Evolutionary conservation across 257 asterid species (phyloP), one percentile per base, ranked within the genome.

Genomic region (Sherardia arvensis): DNA sequence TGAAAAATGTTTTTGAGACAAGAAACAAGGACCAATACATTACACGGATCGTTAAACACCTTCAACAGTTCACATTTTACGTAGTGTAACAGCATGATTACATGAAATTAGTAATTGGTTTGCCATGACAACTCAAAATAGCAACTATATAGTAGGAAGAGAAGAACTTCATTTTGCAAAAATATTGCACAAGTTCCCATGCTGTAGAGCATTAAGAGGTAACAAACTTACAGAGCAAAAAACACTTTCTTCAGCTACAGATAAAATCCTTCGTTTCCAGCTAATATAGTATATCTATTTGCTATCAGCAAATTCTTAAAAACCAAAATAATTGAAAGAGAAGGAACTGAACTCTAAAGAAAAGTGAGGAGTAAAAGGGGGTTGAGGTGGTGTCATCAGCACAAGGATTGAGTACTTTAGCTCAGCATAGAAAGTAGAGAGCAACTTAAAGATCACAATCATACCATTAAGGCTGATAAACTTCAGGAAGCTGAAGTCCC

Each of bases 401-500:
- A 38, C 2, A 36, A 4, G 47, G 47, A 38, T 11, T 12, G 18
- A 38, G 12, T 43, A 43, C 51, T 15, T 38, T 9, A 10, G 3
- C 8, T 5, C 47, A 4, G 51, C n/a, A 43, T 43, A 43, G 17
- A 17, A 4, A 15, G 51, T 43, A 43, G 14, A 17, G n/a, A 40
- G 51, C 3, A 43, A 43, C 51, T 4, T 15, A 1, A 7, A 43
- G 51, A 43, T 2, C 51, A 1, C 17, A 38, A 0, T 43, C 26
- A 20, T 18, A 49, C 28, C 43, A 68, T 82, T 76, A 89, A 20
- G 83, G 61, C 85, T 78, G 75, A 76, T 89, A 89, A 62, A 66
- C 91, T 3, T 89, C 81, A 22, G 96, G 97, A 73, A 92, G 96
- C 69, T 68, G 84, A 61, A 92, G 95, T 67, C 95, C 98, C n/a